These are phyloP conservation scores for Tribonema minus DNA, from an alignment of 108 stramenopile species.

Conservation along the genomic window DNA sequence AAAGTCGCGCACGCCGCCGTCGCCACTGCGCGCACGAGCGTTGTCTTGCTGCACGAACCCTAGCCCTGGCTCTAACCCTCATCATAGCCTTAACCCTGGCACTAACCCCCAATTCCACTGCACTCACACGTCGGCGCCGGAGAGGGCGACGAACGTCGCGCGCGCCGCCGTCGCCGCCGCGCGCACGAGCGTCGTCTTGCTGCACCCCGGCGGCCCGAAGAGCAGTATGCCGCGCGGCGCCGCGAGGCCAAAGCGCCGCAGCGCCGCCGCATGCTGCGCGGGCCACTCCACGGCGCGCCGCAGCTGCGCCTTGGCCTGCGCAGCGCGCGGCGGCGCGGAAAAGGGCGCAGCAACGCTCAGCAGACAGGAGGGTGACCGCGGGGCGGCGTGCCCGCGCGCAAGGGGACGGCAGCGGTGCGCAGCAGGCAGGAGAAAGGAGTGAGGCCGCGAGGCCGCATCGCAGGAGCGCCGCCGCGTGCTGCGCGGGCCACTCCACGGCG, in stretches of 20 bases:
- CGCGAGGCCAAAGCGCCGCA: constrained; percentile 3
- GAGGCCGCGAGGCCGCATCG: constrained; percentile 1
- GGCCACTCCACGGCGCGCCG: constrained; percentile 35
- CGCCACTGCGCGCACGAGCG: constrained; percentile 2
- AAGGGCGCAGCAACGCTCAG: no score
- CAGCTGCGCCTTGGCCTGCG: constrained; percentile 29
- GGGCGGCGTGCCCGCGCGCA: no score
- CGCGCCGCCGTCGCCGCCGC: constrained; percentile 9
- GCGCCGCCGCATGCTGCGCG: background rate
- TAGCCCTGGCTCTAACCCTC: no score
- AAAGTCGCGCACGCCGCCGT: constrained; percentile 10
- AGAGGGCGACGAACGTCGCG: constrained; percentile 14
- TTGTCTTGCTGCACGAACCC: constrained; percentile 38
- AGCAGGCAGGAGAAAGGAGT: no score
- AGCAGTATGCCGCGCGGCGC: constrained; percentile 19
- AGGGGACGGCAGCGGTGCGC: no score
- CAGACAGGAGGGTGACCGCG: no score
- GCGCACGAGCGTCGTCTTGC: constrained; percentile 21
- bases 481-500: constrained; percentile 28
- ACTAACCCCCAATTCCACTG: no score
- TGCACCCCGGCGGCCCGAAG: constrained; percentile 33
- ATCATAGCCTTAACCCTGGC: no score
- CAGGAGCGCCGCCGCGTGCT: background rate
- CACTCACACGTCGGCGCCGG: no score
- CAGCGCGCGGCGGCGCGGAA: no score